Evolutionary conservation across 495 filamentous ascomycete genomes (phyloP), one percentile per base, ranked within the genome.

Genomic region (Neurospora tetrasperma): DNA sequence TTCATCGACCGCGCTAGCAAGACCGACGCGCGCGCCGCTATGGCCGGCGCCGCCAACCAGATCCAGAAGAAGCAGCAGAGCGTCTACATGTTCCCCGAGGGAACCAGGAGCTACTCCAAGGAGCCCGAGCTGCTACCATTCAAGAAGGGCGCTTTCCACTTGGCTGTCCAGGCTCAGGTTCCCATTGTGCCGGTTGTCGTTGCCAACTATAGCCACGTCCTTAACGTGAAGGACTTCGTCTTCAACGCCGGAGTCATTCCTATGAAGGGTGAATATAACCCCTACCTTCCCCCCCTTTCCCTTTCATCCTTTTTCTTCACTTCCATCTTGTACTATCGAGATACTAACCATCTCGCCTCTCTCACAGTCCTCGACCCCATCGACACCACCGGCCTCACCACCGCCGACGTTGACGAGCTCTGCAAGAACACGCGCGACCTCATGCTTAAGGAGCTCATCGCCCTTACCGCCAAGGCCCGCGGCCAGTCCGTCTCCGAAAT

Each of bases 71-170:
- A 91, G 75, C 86, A 87, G 73, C 95, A 98, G 85, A 93, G 89
- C 80, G 94, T 98, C 42, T 97, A 92, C 82, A 97, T 98, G 80
- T 96, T 96, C 80, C 91, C 92, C 44, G 96, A 99, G 83, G 96
- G 96, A 16, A 99, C 96, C 7, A 86, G 96, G 69, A 95, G 92
- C 75, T 97, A 99, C 84, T 87, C 90, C 69, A 88, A 90, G 75
- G 89, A 93, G 69, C 91, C 96, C 7, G 89, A 86, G 70, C 82
- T 99, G 77, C 83, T 98, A 71, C 89, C 92, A 8, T 99, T 98
- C 84, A 99, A 99, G 85, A 98, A 98, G 85, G 96, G 96, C 73
- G 96, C 96, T 44, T 99, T 98, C 83, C 96, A 98, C 80, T 85
- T 99, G 12, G 96, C 96, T 27, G 89, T 99, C 8, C 92, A 98